A percentile compares a stretch with the other conserved stretches of the same genome.
Conservation (phyloP, 2,329 filamentous ascomycete species). For the Trichoderma afroharzianum region DNA sequence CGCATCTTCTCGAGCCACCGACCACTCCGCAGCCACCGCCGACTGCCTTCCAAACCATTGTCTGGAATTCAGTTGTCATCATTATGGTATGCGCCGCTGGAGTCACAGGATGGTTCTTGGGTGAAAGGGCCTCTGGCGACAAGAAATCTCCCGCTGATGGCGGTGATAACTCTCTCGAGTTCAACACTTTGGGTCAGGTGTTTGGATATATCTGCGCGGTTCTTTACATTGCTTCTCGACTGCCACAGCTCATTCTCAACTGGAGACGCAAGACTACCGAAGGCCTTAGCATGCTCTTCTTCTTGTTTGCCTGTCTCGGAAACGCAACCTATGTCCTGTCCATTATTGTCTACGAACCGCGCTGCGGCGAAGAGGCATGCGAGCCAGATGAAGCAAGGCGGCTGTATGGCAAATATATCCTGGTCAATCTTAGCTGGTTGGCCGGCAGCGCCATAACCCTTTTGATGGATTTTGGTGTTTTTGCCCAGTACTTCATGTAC, state of each 20-base stretch:
- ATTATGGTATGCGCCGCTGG: slow-evolving; percentile 81
- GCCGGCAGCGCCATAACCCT: slow-evolving; percentile 85
- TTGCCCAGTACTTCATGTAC: slow-evolving; percentile 90
- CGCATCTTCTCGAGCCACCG: slow-evolving; percentile 57
- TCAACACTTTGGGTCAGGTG: slow-evolving; percentile 78
- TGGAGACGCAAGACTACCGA: slow-evolving; percentile 90
- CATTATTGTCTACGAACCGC: slow-evolving; percentile 84
- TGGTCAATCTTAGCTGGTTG: slow-evolving; percentile 89
- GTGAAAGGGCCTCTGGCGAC: slow-evolving; percentile 35
- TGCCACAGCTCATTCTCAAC: slow-evolving; percentile 90
- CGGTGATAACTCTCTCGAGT: slow-evolving; percentile 51
- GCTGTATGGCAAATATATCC: slow-evolving; percentile 76
- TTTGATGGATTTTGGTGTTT: slow-evolving; percentile 79
- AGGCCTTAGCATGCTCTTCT: slow-evolving; percentile 90
- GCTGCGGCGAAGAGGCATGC: slow-evolving; percentile 58
- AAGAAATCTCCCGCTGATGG: slow-evolving; percentile 38
- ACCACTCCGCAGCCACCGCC: slow-evolving; percentile 44
- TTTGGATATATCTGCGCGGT: slow-evolving; percentile 91
- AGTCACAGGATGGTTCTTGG: slow-evolving; percentile 79
- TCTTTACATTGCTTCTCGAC: slow-evolving; percentile 81
- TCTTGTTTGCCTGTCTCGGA: slow-evolving; percentile 92
- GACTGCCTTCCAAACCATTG: slow-evolving; percentile 52
- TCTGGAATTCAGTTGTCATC: slow-evolving; percentile 74
- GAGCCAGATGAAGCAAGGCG: slow-evolving; percentile 58
- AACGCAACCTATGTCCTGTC: slow-evolving; percentile 91